These are phyloP conservation scores for Colletotrichum navitas DNA, from an alignment of 2,329 filamentous ascomycete genomes.

Conservation along the genomic window DNA sequence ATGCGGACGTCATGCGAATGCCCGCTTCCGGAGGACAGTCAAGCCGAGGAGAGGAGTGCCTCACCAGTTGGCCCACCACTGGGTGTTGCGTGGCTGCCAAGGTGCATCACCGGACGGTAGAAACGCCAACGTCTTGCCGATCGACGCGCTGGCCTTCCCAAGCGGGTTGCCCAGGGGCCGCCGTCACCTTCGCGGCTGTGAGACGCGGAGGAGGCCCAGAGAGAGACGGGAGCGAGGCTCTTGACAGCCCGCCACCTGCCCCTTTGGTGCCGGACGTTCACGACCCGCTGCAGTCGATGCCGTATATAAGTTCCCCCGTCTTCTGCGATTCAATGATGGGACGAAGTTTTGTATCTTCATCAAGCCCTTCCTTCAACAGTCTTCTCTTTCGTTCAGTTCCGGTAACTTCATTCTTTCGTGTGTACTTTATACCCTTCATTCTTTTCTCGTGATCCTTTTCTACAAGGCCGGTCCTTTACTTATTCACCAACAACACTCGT, in stretches of 20 bases:
- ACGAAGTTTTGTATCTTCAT: slow-evolving; percentile 3
- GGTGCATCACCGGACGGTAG: slow-evolving; percentile 17
- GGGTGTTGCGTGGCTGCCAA: slow-evolving; percentile 15
- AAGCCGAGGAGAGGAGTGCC: slow-evolving; percentile 23
- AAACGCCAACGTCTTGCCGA: slow-evolving; percentile 9
- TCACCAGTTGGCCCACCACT: background rate
- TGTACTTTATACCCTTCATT: slow-evolving; percentile 21
- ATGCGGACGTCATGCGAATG: background rate
- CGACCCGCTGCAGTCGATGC: background rate
- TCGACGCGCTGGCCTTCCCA: slow-evolving; percentile 22
- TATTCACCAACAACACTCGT: slow-evolving; percentile 28
- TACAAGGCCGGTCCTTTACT: slow-evolving; percentile 43
- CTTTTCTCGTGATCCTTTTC: slow-evolving; percentile 27
- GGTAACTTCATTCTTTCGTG: slow-evolving; percentile 37
- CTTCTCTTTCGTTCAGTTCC: slow-evolving; percentile 44
- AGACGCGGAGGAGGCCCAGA: slow-evolving; percentile 23
- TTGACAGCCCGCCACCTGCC: background rate
- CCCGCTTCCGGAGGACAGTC: slow-evolving; percentile 11
- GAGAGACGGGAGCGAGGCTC: background rate
- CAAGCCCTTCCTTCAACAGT: slow-evolving; percentile 25
- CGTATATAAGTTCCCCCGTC: slow-evolving; percentile 31
- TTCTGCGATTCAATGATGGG: background rate
- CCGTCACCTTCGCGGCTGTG: slow-evolving; percentile 13
- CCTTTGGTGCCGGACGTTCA: background rate
- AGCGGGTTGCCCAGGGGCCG: slow-evolving; percentile 15